Conservation (phyloP, 352 stramenopile species). For the Pythium folliculosum region DNA sequence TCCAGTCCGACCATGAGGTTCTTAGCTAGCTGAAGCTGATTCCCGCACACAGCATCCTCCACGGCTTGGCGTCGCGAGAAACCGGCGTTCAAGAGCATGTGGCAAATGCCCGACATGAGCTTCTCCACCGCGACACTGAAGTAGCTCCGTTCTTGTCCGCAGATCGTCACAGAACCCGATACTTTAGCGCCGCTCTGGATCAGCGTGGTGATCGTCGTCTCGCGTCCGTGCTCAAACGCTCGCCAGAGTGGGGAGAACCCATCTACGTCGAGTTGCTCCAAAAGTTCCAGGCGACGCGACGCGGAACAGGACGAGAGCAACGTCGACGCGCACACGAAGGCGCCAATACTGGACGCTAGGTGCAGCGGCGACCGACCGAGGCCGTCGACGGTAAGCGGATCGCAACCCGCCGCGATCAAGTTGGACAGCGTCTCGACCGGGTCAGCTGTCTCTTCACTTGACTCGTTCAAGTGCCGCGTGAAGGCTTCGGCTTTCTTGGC, state of each 20-base stretch:
- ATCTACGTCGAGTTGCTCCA: conserved; percentile 35
- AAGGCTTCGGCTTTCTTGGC: conserved; percentile 45
- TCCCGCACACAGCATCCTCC: conserved; percentile 59
- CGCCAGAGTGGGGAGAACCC: conserved; percentile 54
- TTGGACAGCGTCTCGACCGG: conserved; percentile 77
- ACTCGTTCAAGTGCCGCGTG: conserved; percentile 14
- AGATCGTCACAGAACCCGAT: conserved; percentile 3
- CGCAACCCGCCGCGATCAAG: conserved; percentile 45
- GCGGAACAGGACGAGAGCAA: conserved; percentile 34
- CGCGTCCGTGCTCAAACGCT: conserved; percentile 53
- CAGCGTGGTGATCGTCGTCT: conserved; percentile 73
- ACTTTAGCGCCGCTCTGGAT: conserved; percentile 48
- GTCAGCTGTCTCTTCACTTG: conserved; percentile 43
- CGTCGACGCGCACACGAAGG: conserved; percentile 68
- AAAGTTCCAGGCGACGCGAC: conserved; percentile 13
- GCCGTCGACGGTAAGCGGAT: conserved; percentile 38
- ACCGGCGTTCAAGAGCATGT: conserved; percentile 69
- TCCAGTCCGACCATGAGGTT: conserved; percentile 63
- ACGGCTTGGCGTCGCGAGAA: conserved; percentile 73
- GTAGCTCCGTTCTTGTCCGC: conserved; percentile 45
- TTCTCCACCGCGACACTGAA: conserved; percentile 74
- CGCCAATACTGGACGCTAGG: conserved; percentile 59
- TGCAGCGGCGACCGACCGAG: conserved; percentile 61
- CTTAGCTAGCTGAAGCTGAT: conserved; percentile 59
- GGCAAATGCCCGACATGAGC: conserved; percentile 65